Base-by-base conservation (phyloP, 495 filamentous ascomycete genomes). In the Lophiotrema nucula region DNA sequence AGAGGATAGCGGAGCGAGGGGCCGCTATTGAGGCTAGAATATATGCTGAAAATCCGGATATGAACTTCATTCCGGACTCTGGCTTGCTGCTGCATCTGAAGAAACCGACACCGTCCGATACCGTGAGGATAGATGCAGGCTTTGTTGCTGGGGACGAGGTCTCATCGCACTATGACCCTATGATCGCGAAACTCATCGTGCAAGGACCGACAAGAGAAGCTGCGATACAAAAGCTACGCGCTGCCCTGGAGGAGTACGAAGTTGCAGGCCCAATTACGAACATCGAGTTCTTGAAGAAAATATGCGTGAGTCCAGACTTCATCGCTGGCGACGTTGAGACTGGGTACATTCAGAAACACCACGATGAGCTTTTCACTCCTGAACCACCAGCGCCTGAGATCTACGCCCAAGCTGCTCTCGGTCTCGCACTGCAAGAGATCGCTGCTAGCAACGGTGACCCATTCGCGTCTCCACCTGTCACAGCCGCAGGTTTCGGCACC, bases 111-210 rank as follows among this genome's bases (percentile, higher is more conserved):
- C 67, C 74, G 0, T 79, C 79, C 11, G 80, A 87, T 2, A 86
- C 87, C 56, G 81, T 96, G 39, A 83, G 93, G 24, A 90, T 99
- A 53, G 93, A 99, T 67, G 88, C 90, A 6, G 95, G 95, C 0
- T 97, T 97, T 66, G 80, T 90, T 12, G 78, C 88, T 60, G 95
- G 95, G 16, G 92, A 97, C 67, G 88, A 92, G 58, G 85, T 99
- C 0, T 95, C 91, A 0, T 87, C 91, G n/a, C 85, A 93, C 49
- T 99, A 97, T 72, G 93, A 99, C 63, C 92, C 93, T 4, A 97
- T 99, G 93, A 97, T 99, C 58, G 87, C 95, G 38, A 99, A 99
- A 70, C 79, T 99, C 51, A 97, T 99, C 58, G 91, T 97, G n/a
- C 79, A 84, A 23, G 95, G 88, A 16, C 79, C 78, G 38, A 84